A percentile compares a stretch with the other conserved stretches of the same genome.
Evolutionary conservation across 805 yeast species (phyloP).

Genomic region (Candida nitratophila): DNA sequence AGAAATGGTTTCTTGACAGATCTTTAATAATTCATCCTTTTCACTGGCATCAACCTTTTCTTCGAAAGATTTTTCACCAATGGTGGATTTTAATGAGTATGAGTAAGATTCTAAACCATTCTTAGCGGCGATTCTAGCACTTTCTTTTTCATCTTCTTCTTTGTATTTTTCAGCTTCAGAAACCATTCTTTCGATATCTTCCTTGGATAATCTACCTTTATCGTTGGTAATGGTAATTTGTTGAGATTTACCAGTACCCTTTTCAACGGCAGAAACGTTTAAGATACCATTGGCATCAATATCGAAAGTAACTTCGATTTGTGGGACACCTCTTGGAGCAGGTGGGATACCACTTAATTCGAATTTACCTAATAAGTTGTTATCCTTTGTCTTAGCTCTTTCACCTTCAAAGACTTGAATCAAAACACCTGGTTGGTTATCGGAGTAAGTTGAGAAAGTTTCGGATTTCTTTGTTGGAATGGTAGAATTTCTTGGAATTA

Average conservation of each 20-base stretch:
- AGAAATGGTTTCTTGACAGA: conserved; percentile 75
- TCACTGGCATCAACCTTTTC: conserved; percentile 55
- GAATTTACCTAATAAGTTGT: conserved; percentile 94
- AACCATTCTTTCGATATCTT: conserved; percentile 97
- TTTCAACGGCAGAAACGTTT: conserved; percentile 93
- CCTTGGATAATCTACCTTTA: conserved; percentile 97
- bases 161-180: conserved; percentile 95
- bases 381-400: conserved; percentile 92
- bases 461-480: conserved; percentile 97
- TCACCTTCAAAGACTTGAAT: conserved; percentile 98
- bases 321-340: conserved; percentile 98
- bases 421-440: conserved; percentile 97
- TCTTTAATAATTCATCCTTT: conserved; percentile 58
- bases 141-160: conserved; percentile 95
- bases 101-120: conserved; percentile 94
- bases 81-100: conserved; percentile 82
- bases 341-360: conserved; percentile 96
- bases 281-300: conserved; percentile 96
- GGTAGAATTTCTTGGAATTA: conserved; percentile 97
- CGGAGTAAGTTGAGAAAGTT: conserved; percentile 94
- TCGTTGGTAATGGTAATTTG: conserved; percentile 97
- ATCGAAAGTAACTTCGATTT: conserved; percentile 95
- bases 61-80: conserved; percentile 67
- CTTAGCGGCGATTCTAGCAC: conserved; percentile 87
- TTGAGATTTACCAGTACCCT: conserved; percentile 97